phyloP scores from a whole-genome alignment of 768 basidiomycete species.

The Boletus sensibilis region DNA sequence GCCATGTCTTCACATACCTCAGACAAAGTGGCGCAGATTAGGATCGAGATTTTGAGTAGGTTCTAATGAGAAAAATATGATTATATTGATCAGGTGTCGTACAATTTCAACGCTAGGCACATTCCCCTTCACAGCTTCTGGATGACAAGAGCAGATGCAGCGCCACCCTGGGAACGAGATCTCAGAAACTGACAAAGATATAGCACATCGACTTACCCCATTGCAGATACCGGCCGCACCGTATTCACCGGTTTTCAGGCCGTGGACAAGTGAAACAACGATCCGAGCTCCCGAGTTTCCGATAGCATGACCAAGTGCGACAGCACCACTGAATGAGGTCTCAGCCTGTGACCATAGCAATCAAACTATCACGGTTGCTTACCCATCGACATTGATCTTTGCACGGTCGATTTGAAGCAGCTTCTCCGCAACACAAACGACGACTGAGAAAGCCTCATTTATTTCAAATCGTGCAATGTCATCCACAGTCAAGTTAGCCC shows the following conservation, averaged over 20 bases:
- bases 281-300: constrained; percentile 96
- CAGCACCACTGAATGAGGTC: constrained; percentile 71
- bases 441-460: constrained; percentile 97
- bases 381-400: constrained; percentile 92
- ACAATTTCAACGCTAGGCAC: constrained; percentile 8
- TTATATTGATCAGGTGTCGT: constrained; percentile 24
- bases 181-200: constrained; percentile 13
- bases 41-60: background rate
- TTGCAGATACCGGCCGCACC: constrained; percentile 97
- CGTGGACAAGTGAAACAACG: constrained; percentile 87
- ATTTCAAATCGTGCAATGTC: constrained; percentile 94
- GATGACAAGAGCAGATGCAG: constrained; percentile 86
- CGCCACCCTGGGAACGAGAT: constrained; percentile 66
- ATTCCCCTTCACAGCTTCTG: constrained; percentile 66
- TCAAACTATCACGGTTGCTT: constrained; percentile 28
- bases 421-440: constrained; percentile 89
- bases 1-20: constrained; percentile 16
- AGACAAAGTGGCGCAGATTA: constrained; percentile 1
- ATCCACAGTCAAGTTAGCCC: constrained; percentile 75
- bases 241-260: constrained; percentile 89
- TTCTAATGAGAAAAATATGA: constrained; percentile 10
- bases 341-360: constrained; percentile 6
- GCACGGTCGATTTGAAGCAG: constrained; percentile 77
- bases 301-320: constrained; percentile 94
- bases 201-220: constrained; percentile 59